phyloP scores from a whole-genome alignment of 2,329 filamentous ascomycete genomes.

The Nemania sp. region DNA sequence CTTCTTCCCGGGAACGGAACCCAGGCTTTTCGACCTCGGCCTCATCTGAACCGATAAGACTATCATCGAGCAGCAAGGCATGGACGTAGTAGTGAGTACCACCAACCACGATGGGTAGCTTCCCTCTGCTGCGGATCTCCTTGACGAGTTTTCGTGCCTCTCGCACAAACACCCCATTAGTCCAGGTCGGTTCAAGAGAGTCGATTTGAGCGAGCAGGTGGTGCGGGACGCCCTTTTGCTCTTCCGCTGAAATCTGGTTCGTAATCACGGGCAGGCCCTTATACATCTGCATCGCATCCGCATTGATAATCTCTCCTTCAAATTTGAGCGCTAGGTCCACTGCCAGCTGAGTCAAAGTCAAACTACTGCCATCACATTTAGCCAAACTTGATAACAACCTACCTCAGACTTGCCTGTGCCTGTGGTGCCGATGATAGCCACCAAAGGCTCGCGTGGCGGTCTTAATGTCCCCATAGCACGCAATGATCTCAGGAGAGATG shows the following conservation, averaged over 20 bases:
- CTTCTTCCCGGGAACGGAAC: conserved; percentile 39
- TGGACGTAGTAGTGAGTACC: conserved; percentile 97
- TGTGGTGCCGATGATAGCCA: conserved; percentile 85
- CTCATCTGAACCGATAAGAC: conserved; percentile 52
- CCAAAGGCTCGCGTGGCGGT: conserved; percentile 61
- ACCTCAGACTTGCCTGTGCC: conserved; percentile 70
- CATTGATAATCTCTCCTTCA: conserved; percentile 94
- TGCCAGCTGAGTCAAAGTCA: conserved; percentile 66
- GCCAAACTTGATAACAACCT: conserved; percentile 24
- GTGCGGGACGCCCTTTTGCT: conserved; percentile 80
- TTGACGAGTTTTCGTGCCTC: conserved; percentile 70
- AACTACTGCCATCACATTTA: background rate
- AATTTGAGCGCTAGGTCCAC: conserved; percentile 82
- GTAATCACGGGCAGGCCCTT: conserved; percentile 89
- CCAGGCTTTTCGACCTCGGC: conserved; percentile 42
- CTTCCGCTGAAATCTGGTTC: conserved; percentile 80
- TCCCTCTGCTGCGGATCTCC: conserved; percentile 77
- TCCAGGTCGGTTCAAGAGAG: conserved; percentile 79
- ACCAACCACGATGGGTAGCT: conserved; percentile 86
- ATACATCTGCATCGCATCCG: conserved; percentile 98
- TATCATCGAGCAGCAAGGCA: conserved; percentile 79
- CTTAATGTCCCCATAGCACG: conserved; percentile 44
- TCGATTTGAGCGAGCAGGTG: conserved; percentile 82
- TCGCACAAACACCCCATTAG: conserved; percentile 74
- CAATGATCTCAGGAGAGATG: conserved; percentile 30